Evolutionary conservation across 495 filamentous ascomycete species (phyloP), one percentile per base, ranked within the genome.

Genomic region (Glonium stellatum): DNA sequence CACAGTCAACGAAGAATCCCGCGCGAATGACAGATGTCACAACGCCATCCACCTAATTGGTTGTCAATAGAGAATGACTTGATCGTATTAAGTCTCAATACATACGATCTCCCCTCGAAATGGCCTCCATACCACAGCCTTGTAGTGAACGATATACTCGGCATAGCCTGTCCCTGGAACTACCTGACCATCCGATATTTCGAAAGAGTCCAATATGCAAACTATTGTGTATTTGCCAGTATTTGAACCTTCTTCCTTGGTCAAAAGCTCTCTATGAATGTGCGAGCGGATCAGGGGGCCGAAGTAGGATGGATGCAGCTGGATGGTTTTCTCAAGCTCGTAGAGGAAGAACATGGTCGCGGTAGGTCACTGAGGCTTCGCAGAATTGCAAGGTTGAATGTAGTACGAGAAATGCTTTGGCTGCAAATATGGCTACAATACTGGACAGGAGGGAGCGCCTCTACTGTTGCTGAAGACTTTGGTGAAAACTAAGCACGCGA

Each of bases 81-180:
- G 23, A 41, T 15, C 58, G 44, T 35, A 37, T 36, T 27, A 21
- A 25, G 36, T 53, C 21, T 11, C 12, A 23, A 57, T n/a, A 77
- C 87, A 70, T 81, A 96, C 93, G 61, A 91, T 92, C 78, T 99
- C 93, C 60, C 91, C 90, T 69, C 90, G 89, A 79, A 97, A 99
- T 10, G 93, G 93, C 67, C 90, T 81, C 91, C 92, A 99, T 49
- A 99, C 92, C 44, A 99, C 90, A 37, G 93, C 93, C 53, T 90
- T 87, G 69, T 96, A 99, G 64, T 86, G 84, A 46, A 97, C 88
- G 0, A 88, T 96, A 73, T 96, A 99, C 71, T 97, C 90, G 21
- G 95, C 93, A 52, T 90, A 77, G 15, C 90, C 93, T 60, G 84
- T 90, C 4, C 90, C 87, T 0, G 93, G 92, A 34, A 97, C 83